Conservation (phyloP, 169 alveolate species). For the Cyclospora cayetanensis region DNA sequence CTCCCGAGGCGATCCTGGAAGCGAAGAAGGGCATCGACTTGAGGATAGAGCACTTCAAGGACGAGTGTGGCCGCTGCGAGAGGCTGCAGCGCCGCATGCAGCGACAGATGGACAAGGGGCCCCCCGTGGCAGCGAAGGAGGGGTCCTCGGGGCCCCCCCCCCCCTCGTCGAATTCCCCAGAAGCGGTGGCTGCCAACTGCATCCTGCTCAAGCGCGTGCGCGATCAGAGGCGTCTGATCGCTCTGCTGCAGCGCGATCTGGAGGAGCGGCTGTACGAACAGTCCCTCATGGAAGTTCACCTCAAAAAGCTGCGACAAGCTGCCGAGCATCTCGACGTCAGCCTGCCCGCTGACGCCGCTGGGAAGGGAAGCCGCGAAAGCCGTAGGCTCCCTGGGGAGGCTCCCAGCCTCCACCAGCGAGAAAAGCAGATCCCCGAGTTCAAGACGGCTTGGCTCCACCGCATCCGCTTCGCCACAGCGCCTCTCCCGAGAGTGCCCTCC, state of each 20-base stretch:
- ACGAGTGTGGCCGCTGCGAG: not conserved
- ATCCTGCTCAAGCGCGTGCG: not conserved
- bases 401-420: not conserved
- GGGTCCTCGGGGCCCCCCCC: not conserved
- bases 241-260: conserved; percentile 3
- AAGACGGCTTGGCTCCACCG: not conserved
- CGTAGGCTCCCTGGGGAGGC: not conserved
- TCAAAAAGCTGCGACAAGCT: not conserved
- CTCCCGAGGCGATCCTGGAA: not conserved
- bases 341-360: not conserved
- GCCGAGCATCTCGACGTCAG: not conserved
- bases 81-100: not conserved
- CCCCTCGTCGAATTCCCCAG: not conserved
- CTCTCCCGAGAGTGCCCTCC: not conserved
- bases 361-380: not conserved
- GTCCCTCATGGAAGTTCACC: not conserved
- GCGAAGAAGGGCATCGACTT: not conserved
- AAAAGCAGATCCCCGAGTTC: not conserved
- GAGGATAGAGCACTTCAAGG: not conserved
- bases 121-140: no score
- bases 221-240: not conserved
- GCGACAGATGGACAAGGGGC: not conserved
- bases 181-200: not conserved
- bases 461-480: not conserved
- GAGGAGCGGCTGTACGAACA: not conserved